A percentile compares a stretch with the other conserved stretches of the same genome.
Conservation (phyloP, 2,329 filamentous ascomycete species). For the Penicillium carneum region DNA sequence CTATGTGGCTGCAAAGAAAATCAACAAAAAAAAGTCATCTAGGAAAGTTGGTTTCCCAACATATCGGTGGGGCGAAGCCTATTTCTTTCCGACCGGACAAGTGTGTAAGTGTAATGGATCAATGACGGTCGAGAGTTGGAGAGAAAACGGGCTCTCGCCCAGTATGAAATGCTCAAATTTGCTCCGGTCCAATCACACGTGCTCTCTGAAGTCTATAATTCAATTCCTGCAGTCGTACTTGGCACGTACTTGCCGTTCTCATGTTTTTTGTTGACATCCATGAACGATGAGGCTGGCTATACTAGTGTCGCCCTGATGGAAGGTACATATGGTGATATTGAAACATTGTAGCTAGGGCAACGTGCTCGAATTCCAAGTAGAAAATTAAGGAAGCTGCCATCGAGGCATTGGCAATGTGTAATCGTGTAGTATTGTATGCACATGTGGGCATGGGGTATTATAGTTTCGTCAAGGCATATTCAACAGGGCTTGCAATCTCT, state of each 20-base stretch:
- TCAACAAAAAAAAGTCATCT: background rate
- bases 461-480: slow-evolving; percentile 45
- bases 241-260: slow-evolving; percentile 6
- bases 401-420: background rate
- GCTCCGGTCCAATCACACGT: background rate
- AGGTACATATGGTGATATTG: slow-evolving; percentile 15
- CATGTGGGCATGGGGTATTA: slow-evolving; percentile 16
- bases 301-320: slow-evolving; percentile 20
- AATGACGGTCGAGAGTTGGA: slow-evolving; percentile 17
- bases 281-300: background rate
- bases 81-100: slow-evolving; percentile 21
- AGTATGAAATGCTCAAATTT: slow-evolving; percentile 6
- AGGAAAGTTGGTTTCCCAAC: slow-evolving; percentile 4
- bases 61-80: slow-evolving; percentile 19
- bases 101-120: slow-evolving; percentile 24
- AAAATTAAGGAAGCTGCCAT: background rate
- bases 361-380: background rate
- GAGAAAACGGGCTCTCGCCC: slow-evolving; percentile 9
- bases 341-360: background rate
- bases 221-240: slow-evolving; percentile 6
- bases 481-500: slow-evolving; percentile 49
- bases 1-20: background rate
- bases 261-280: background rate
- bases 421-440: slow-evolving; percentile 7
- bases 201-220: background rate